A percentile compares a stretch with the other conserved stretches of the same genome.
Conservation (phyloP, 257 asterid species). For the Buddleja alternifolia region DNA sequence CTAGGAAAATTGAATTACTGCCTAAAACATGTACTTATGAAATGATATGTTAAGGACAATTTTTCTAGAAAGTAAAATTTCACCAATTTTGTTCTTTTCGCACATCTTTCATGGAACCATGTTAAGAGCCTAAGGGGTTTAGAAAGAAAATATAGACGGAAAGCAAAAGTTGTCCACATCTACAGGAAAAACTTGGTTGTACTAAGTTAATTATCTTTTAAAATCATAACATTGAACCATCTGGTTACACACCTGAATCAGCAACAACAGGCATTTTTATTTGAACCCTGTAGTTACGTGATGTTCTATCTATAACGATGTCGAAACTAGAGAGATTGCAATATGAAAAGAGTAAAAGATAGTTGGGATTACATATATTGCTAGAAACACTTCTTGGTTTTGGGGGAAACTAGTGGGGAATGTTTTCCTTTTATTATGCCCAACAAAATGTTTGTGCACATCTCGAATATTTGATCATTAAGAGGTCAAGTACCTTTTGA, state of each 20-base stretch:
- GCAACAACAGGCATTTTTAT: not conserved
- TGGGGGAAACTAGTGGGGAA: not conserved
- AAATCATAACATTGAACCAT: not conserved
- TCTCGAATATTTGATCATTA: not conserved
- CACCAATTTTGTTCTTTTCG: not conserved
- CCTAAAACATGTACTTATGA: not conserved
- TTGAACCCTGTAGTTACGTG: not conserved
- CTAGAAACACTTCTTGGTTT: not conserved
- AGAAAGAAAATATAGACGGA: not conserved
- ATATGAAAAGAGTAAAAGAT: not conserved
- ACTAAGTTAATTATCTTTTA: not conserved
- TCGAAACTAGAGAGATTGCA: not conserved
- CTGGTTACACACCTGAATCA: not conserved
- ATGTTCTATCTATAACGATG: not conserved
- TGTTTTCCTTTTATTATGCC: not conserved
- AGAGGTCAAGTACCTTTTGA: too few species aligned
- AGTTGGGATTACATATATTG: too few species aligned
- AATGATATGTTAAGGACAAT: not conserved
- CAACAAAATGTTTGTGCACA: not conserved
- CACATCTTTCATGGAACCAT: not conserved
- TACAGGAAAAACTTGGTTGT: not conserved
- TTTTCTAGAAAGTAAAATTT: not conserved
- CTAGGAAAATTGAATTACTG: not conserved
- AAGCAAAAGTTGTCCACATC: not conserved
- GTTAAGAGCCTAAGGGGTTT: not conserved